phyloP scores from a whole-genome alignment of 306 rosid species.

The Quercus parvula region DNA sequence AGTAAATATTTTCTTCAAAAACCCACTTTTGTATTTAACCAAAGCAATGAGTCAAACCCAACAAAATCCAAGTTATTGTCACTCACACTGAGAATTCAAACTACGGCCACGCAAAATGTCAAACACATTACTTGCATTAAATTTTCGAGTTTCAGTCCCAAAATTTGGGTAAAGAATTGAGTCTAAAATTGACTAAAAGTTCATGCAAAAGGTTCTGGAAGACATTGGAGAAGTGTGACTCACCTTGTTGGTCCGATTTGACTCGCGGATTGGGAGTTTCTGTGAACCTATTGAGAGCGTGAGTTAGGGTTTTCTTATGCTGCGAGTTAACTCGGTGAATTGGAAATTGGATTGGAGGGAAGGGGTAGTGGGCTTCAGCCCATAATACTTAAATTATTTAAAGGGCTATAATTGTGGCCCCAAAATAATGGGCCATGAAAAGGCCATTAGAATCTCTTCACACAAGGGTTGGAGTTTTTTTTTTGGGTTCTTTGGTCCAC shows the following conservation, averaged over 20 bases:
- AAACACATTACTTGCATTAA: background rate
- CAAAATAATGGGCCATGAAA: too few relatives aligned
- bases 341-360: slow-evolving; percentile 28
- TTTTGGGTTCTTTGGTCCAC: too few relatives aligned
- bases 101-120: background rate
- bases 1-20: background rate
- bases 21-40: background rate
- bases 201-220: background rate
- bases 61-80: background rate
- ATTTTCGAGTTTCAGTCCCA: background rate
- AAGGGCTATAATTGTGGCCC: background rate
- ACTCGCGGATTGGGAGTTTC: background rate
- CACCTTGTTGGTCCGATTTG: slow-evolving; percentile 19
- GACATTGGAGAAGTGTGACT: background rate
- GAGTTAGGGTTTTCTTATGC: slow-evolving; percentile 26
- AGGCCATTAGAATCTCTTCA: too few relatives aligned
- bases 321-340: slow-evolving; percentile 9
- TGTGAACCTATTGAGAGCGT: background rate
- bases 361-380: slow-evolving; percentile 13
- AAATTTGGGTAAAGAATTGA: background rate
- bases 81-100: background rate
- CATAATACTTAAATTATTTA: background rate
- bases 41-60: background rate
- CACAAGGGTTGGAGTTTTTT: too few relatives aligned
- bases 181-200: background rate